phyloP scores from a whole-genome alignment of 345 rosid genomes.

The Eucalyptus pauciflora region DNA sequence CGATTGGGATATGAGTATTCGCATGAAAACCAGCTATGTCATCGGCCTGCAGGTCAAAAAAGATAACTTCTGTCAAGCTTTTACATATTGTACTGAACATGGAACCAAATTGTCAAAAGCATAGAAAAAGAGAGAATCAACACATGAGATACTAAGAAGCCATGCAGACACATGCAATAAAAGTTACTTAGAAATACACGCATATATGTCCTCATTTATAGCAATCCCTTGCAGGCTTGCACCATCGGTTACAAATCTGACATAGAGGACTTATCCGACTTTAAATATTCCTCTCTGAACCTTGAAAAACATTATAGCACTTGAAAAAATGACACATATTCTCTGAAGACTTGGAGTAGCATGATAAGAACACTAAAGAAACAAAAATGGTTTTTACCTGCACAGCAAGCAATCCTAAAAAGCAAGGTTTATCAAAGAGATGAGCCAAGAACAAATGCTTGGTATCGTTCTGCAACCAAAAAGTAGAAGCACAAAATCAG shows the following conservation, averaged over 20 bases:
- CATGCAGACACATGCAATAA: not conserved
- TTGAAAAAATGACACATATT: not conserved
- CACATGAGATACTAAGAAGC: not conserved
- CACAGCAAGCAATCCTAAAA: conserved; percentile 86
- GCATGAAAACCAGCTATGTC: conserved; percentile 84
- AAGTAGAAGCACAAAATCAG: conserved; percentile 1
- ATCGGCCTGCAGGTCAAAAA: conserved; percentile 50
- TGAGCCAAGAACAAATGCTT: conserved; percentile 85
- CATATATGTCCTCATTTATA: not conserved
- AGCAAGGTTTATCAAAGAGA: conserved; percentile 96
- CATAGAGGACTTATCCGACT: not conserved
- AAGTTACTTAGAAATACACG: not conserved
- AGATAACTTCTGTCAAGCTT: not conserved
- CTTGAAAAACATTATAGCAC: not conserved
- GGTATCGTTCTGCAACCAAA: conserved; percentile 50
- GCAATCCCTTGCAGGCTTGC: not conserved
- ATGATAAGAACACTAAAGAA: not conserved
- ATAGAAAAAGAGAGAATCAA: not conserved
- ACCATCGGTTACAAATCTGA: not conserved
- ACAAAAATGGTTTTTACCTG: conserved; percentile 17
- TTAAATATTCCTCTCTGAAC: not conserved
- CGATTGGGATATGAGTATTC: conserved; percentile 93
- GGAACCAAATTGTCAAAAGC: not conserved
- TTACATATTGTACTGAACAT: not conserved
- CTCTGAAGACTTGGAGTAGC: not conserved